phyloP scores from a whole-genome alignment of 345 rosid species.

The Gossypium bickii region DNA sequence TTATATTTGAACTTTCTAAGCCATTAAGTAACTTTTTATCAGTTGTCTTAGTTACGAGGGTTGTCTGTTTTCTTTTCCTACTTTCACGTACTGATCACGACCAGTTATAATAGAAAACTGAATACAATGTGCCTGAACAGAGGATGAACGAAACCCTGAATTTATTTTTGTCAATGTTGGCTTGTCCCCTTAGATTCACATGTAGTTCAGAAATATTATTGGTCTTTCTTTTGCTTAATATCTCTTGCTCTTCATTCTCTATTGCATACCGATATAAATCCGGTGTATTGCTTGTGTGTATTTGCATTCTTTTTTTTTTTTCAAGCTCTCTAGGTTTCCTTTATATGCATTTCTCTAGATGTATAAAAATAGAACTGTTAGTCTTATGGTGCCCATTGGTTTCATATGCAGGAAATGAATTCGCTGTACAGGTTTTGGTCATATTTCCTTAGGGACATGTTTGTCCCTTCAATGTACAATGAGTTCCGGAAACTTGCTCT shows the following conservation, averaged over 20 bases:
- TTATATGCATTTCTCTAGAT: too few species aligned
- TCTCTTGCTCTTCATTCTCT: neutral
- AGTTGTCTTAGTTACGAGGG: neutral
- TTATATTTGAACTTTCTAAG: conserved; percentile 11
- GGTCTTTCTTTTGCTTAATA: neutral
- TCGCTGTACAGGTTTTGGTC: conserved; percentile 89
- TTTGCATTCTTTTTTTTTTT: neutral
- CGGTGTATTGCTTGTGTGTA: neutral
- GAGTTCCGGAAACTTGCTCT: conserved; percentile 77
- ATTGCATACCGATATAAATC: neutral
- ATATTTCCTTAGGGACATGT: conserved; percentile 75
- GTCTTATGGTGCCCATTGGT: neutral
- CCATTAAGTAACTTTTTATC: neutral
- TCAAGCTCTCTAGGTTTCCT: neutral
- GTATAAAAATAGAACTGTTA: too few species aligned
- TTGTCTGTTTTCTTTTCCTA: neutral
- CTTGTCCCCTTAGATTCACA: neutral
- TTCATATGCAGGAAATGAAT: conserved; percentile 83
- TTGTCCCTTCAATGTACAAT: conserved; percentile 72
- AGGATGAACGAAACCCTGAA: neutral
- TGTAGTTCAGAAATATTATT: too few species aligned
- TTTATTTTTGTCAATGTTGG: too few species aligned
- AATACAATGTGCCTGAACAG: neutral
- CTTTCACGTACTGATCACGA: neutral
- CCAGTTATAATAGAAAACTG: neutral